phyloP scores from a whole-genome alignment of 164 flowering plant genomes.

The Vitis amurensis region DNA sequence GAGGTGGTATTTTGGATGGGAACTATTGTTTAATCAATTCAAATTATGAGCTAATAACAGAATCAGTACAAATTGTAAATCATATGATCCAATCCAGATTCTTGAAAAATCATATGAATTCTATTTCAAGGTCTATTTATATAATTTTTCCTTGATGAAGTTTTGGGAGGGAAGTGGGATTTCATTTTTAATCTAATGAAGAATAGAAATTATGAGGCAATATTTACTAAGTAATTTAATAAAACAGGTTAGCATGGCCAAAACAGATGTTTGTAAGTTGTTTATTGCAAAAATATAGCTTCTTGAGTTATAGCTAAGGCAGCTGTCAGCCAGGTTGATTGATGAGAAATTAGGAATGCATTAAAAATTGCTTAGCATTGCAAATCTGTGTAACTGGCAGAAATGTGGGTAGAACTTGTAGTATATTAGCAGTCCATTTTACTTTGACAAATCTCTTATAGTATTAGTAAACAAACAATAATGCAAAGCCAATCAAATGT shows the following conservation, averaged over 20 bases:
- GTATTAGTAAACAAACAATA: neutral
- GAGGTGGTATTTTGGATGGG: neutral
- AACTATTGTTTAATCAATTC: neutral
- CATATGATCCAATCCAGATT: neutral
- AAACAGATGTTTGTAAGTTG: neutral
- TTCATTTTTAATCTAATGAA: neutral
- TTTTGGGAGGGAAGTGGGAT: neutral
- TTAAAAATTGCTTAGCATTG: no score
- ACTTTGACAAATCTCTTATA: neutral
- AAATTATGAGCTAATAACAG: neutral
- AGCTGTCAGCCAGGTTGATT: no score
- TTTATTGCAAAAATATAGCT: neutral
- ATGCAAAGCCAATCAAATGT: neutral
- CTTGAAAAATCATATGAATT: neutral
- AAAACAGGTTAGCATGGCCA: no score
- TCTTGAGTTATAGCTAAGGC: no score
- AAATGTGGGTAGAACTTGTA: neutral
- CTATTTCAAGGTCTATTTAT: neutral
- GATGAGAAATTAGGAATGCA: no score
- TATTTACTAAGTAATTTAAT: no score
- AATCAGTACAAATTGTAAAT: neutral
- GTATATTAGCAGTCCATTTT: neutral
- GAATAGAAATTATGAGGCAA: neutral
- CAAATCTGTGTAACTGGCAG: no score
- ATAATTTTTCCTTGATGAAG: no score